Percentiles rank a stretch among this genome's conserved stretches.
Conservation (phyloP, 139 green algal species). For the Chlorella vulgaris region DNA sequence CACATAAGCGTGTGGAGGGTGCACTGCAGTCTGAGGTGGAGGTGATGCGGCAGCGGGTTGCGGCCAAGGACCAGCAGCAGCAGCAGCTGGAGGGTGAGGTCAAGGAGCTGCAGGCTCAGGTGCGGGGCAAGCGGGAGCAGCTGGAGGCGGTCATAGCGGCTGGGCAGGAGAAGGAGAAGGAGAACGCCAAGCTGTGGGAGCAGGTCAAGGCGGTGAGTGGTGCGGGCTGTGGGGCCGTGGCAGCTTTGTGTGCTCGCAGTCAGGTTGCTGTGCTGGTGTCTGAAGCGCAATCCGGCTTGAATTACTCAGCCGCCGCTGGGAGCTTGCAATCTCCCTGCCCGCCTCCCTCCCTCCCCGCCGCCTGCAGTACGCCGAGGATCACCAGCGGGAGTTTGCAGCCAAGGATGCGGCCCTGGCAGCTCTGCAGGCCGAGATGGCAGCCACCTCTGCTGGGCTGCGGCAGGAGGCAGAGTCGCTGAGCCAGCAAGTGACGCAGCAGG, state of each 20-base stretch:
- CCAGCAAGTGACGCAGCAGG: slow-evolving; percentile 2
- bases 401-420: slow-evolving; percentile 42
- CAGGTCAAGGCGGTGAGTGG: slow-evolving; percentile 27
- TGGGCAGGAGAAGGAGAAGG: slow-evolving; percentile 34
- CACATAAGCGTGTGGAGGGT: slow-evolving; percentile 10
- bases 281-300: too few species aligned
- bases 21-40: slow-evolving; percentile 21
- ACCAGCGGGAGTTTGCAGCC: slow-evolving; percentile 39
- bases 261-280: not conserved
- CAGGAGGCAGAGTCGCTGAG: slow-evolving; percentile 16
- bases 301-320: too few species aligned
- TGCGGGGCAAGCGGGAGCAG: slow-evolving; percentile 22
- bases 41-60: slow-evolving; percentile 39
- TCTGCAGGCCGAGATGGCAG: slow-evolving; percentile 11
- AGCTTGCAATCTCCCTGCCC: not conserved
- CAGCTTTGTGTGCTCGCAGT: not conserved
- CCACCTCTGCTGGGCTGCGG: not conserved
- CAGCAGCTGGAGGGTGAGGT: slow-evolving; percentile 38
- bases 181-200: slow-evolving; percentile 51
- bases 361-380: slow-evolving; percentile 48
- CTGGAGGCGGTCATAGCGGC: slow-evolving; percentile 31
- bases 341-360: too few species aligned
- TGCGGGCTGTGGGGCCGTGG: not conserved
- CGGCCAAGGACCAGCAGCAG: slow-evolving; percentile 31
- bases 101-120: slow-evolving; percentile 14